Evolutionary conservation across 345 rosid genomes (phyloP), one percentile per base, ranked within the genome.

Genomic region (Eucalyptus viminalis): DNA sequence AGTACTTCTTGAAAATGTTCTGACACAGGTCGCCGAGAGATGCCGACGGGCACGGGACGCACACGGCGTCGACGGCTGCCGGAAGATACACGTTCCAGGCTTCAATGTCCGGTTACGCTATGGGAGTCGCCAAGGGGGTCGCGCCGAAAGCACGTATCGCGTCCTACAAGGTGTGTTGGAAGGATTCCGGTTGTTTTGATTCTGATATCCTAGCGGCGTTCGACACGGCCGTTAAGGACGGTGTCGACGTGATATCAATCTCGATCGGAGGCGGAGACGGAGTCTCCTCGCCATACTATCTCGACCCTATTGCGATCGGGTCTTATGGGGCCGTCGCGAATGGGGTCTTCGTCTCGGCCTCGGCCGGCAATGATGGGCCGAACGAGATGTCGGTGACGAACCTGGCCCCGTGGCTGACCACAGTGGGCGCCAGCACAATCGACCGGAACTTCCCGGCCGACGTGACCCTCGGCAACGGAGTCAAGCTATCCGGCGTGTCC

Each of bases 31-130:
- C 99, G 1, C 94, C 99, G 16, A 94, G 96, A 76, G 99, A 97
- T 81, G 99, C 98, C 7, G 98, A 95, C 31, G 97, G 97, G 37
- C 99, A 97, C 40, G 98, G 98, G 22, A 97, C 98, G 11, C 96
- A 97, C 92, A 97, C 97, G 1, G 96, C 98, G 7, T 97, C 98
- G 7, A 97, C 97, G 14, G 96, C 97, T 13, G 95, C 97, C 0
- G 97, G 99, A 2, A 91, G 98, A 86, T 80, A 96, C 91, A 86
- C 95, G 6, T 97, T 95, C 89, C 89, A 90, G 1, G 97, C 97
- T 11, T 97, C 95, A 87, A 95, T 97, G 97, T 92, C 91, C 27
- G 99, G 98, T 9, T 97, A 95, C 86, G 98, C 99, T 14, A 16
- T 90, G 3, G 98, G 98, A 16, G 91, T 97, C 15, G 98, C 99